Evolutionary conservation across 179 eudicot species (phyloP), one percentile per base, ranked within the genome.

Genomic region (Amaranthus tricolor): DNA sequence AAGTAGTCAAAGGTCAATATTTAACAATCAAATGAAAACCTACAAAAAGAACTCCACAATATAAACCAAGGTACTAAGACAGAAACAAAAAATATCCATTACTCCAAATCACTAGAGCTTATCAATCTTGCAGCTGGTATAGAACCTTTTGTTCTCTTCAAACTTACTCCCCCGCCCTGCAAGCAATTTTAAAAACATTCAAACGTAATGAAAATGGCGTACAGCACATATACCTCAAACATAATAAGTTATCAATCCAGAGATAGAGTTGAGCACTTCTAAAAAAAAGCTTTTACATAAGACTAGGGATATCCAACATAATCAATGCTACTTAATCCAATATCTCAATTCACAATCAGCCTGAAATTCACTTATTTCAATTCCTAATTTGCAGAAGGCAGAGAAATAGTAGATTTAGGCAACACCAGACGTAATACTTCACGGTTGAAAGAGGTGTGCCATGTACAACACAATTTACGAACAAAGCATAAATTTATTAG

Each of bases 31-130:
- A 50, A 53, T 21, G 7, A 15, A 31, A 24, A 16, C 16, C 40
- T 48, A 57, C 58, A 12, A 60, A 65, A 56, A 74, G 19, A 56
- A 47, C 49, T 53, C 75, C 77, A 61, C 15, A 59, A 60, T 8
- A 16, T 24, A 58, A 72, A 62, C 40, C 20, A 71, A 51, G 52
- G 31, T 58, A 40, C 60, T 58, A 51, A 14, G 40, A 53, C 67
- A 68, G 49, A 43, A 72, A 63, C 72, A 62, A 40, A 53, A 76
- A 9, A 55, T 48, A 73, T 63, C 43, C 70, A 50, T 86, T 95
- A 95, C 99, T 93, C 98, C 60, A 95, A 89, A 74, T 95, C 99
- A 76, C 88, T 80, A 59, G 97, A 83, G 83, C 86, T 82, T 66
- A 95, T 83, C 86, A 95, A 76, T 88, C 91, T 88, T 62, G 94